Evolutionary conservation across 768 basidiomycete species (phyloP).

Genomic region (Hypsizygus marmoreus): DNA sequence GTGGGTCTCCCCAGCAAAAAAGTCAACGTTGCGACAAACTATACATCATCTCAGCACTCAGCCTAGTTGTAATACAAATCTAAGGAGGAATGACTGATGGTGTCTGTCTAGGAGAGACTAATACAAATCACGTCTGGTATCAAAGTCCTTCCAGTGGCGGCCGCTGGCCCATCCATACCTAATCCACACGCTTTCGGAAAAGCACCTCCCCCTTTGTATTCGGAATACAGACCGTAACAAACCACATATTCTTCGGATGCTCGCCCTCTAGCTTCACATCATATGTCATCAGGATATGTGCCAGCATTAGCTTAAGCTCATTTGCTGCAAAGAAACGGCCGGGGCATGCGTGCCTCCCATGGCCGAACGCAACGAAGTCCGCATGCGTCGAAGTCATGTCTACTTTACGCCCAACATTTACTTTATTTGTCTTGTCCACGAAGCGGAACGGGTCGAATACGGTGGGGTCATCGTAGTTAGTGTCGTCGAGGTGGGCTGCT

Average conservation of each 20-base stretch:
- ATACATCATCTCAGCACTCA: no score
- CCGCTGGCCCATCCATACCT: no score
- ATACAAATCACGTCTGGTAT: no score
- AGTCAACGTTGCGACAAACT: no score
- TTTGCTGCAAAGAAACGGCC: slow-evolving; percentile 22
- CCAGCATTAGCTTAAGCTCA: slow-evolving; percentile 35
- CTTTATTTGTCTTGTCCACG: slow-evolving; percentile 29
- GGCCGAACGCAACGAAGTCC: slow-evolving; percentile 29
- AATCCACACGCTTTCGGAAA: slow-evolving; percentile 8
- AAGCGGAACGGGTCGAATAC: slow-evolving; percentile 48
- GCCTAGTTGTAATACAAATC: no score
- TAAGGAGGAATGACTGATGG: no score
- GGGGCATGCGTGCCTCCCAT: slow-evolving; percentile 22
- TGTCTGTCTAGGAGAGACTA: no score
- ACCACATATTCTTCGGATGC: slow-evolving; percentile 15
- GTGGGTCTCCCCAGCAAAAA: no score
- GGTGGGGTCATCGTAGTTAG: slow-evolving; percentile 30
- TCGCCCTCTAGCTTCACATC: slow-evolving; percentile 23
- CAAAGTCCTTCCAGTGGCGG: no score
- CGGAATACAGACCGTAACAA: slow-evolving; percentile 10
- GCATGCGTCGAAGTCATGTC: slow-evolving; percentile 35
- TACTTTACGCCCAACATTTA: slow-evolving; percentile 28
- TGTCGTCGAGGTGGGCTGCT: slow-evolving; percentile 24
- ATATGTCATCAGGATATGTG: slow-evolving; percentile 31
- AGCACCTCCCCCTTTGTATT: slow-evolving; percentile 10